These are phyloP conservation scores for Candolleomyces aberdarensis DNA, from an alignment of 768 basidiomycete species.

Conservation along the genomic window DNA sequence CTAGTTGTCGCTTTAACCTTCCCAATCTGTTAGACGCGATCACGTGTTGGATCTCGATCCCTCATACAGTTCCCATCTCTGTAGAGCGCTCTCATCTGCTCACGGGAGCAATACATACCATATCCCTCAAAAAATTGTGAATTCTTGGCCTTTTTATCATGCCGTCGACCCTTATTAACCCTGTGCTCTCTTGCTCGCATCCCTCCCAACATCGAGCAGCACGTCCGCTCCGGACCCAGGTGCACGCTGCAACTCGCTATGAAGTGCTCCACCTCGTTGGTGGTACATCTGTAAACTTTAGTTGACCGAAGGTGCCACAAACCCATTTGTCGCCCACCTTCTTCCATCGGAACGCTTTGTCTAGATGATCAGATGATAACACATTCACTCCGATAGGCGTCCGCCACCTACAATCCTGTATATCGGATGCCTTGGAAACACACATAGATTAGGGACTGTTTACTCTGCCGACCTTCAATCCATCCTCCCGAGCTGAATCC, in stretches of 20 bases:
- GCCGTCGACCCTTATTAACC: too few species aligned
- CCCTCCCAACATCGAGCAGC: too few species aligned
- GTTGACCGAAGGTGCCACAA: not conserved
- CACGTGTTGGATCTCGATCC: not conserved
- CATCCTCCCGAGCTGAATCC: too few species aligned
- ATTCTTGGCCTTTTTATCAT: too few species aligned
- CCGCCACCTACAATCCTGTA: not conserved
- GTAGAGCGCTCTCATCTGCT: too few species aligned
- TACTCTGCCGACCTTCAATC: too few species aligned
- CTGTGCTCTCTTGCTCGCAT: too few species aligned
- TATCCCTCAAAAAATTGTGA: too few species aligned
- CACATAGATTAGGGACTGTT: too few species aligned
- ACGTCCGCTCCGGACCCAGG: too few species aligned
- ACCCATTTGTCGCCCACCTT: not conserved
- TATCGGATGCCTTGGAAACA: not conserved
- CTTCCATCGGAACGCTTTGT: constrained; percentile 4
- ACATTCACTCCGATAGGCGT: not conserved
- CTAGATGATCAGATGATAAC: not conserved
- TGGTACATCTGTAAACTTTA: not conserved
- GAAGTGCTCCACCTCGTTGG: not conserved
- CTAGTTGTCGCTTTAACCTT: not conserved
- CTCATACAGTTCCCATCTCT: not conserved
- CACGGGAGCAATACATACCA: too few species aligned
- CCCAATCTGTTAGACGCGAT: constrained; percentile 1
- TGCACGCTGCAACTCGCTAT: not conserved